phyloP scores from a whole-genome alignment of 768 basidiomycete genomes.

The Lyophyllum semitale region DNA sequence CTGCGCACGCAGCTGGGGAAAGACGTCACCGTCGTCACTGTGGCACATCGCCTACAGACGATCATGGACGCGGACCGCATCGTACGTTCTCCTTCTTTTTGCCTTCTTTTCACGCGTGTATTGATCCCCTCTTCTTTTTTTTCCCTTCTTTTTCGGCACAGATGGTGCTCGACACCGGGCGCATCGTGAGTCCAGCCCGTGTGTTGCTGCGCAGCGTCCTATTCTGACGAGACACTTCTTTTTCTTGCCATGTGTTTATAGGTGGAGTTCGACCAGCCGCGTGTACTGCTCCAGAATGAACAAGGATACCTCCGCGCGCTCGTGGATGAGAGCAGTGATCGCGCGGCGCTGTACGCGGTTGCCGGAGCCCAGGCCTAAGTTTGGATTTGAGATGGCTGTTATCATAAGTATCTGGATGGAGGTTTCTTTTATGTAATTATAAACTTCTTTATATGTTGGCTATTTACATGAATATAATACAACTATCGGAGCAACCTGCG shows the following conservation, averaged over 20 bases:
- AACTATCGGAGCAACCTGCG: too few species aligned
- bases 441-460: too few species aligned
- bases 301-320: conserved; percentile 52
- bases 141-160: conserved; percentile 7
- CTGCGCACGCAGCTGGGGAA: conserved; percentile 62
- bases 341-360: conserved; percentile 47
- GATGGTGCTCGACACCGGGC: conserved; percentile 56
- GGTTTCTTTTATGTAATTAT: too few species aligned
- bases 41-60: conserved; percentile 71
- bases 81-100: conserved; percentile 24
- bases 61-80: conserved; percentile 66
- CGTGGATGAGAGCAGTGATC: conserved; percentile 61
- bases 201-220: not conserved
- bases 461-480: too few species aligned
- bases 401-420: too few species aligned
- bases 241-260: too few species aligned
- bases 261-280: conserved; percentile 59
- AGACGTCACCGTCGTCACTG: conserved; percentile 61
- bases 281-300: conserved; percentile 49
- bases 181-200: conserved; percentile 37
- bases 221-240: not conserved
- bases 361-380: conserved; percentile 19
- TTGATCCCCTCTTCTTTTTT: too few species aligned
- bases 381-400: too few species aligned
- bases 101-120: not conserved